Evolutionary conservation across 2,329 filamentous ascomycete species (phyloP), one percentile per base, ranked within the genome.

Genomic region (Diaporthe capsici): DNA sequence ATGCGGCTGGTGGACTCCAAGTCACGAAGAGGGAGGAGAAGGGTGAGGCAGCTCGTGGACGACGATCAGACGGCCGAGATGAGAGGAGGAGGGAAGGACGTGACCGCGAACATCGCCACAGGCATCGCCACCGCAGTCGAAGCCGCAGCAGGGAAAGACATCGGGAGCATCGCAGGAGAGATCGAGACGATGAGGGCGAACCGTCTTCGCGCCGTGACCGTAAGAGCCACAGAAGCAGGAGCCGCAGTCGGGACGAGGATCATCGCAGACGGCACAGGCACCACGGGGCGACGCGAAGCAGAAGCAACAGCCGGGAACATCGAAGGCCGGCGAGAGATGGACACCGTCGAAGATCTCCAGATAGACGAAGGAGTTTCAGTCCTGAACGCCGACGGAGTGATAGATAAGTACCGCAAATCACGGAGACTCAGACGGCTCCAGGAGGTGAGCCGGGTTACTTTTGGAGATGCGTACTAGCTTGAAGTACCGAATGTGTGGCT

Each of bases 171-270:
- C 60, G 70, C 6, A 79, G 79, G 49, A 80, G 82, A 55, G 79
- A 80, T 9, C 80, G 84, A 4, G 82, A 84, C 51, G 80, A 81
- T 3, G 80, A 84, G 55, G 76, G 78, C 0, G 82, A 83, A 3
- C 80, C 80, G 42, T 78, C 60, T 17, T 65, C 60, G 20, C 75
- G 68, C 31, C 68, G 80, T 28, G 83, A 85, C 44, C 80, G 81
- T 37, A 78, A 81, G 22, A 81, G 83, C 12, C 82, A 83, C 31
- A 82, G 85, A 70, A 86, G 84, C 74, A 82, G 84, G 70, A 87
- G 84, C 73, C 81, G 83, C 63, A 86, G 85, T 61, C 80, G 80
- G 31, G 79, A 78, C n/a, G 65, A 60, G 31, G 76, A 71, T 8
- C 77, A 79, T 68, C 75, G 81, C 79, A 60, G 84, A 80, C 78